Base-by-base conservation (phyloP, 2,329 filamentous ascomycete genomes). In the Herpotrichia juniperi region DNA sequence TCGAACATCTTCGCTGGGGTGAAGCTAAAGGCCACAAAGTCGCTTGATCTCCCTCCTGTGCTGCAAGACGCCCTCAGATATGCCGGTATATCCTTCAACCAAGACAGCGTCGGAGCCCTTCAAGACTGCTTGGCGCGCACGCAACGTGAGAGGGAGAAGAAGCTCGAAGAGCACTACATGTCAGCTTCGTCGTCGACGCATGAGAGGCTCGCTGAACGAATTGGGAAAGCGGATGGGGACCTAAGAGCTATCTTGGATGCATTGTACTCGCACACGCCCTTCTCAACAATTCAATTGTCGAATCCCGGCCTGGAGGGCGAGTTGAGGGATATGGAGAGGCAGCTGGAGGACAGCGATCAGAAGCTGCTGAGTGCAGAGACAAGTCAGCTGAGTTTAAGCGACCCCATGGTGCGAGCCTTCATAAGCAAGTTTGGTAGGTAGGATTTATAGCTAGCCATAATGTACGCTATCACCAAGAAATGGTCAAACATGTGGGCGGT, bases 261-360 rank as follows among this genome's bases (percentile, higher is more conserved):
- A 4, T 55, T 79, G 25, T 76, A 74, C 54, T 64, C 66, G n/a
- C 68, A 76, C 35, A 70, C 67, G 4, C 59, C 64, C 14, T 74
- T 68, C 51, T 56, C 62, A 37, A 50, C 59, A 21, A 61, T 73
- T 26, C 55, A 57, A 37, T 49, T 73, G 48, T 60, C 56, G 1
- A 54, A 67, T 39, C 34, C 58, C 11, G 58, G 57, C 28, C 35
- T 72, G 32, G 68, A 75, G 25, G 59, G 56, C 4, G 60, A 65
- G 21, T 17, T 79, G 49, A 69, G 70, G 22, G 54, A 53, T 12
- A 61, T 78, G 53, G 76, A 78, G 51, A 51, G 51, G 26, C 62
- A 70, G 21, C 69, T 78, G 30, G 71, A 75, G 53, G 58, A 60
- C 4, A 61, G 74, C 17, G 74, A 75, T 17, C 59, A 67, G n/a